These are phyloP conservation scores for Colletotrichum orbiculare DNA, from an alignment of 2,329 filamentous ascomycete species.

Conservation along the genomic window DNA sequence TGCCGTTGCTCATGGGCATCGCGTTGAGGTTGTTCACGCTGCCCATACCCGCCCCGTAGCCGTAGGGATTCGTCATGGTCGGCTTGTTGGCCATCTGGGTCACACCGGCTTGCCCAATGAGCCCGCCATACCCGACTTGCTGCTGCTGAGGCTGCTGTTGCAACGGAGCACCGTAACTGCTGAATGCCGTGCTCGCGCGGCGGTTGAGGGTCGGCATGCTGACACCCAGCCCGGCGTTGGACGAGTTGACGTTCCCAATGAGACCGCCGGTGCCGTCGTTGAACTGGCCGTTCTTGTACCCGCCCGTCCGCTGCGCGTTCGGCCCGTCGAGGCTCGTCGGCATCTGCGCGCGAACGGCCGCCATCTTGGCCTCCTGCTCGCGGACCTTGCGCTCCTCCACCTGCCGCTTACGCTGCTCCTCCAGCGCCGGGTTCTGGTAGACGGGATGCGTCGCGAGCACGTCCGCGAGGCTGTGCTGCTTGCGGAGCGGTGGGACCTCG, in stretches of 20 bases:
- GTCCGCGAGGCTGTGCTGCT: slow-evolving; percentile 68
- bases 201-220: slow-evolving; percentile 38
- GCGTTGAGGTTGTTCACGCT: slow-evolving; percentile 37
- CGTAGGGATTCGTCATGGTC: slow-evolving; percentile 18
- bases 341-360: slow-evolving; percentile 61
- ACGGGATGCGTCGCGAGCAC: slow-evolving; percentile 60
- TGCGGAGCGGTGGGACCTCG: slow-evolving; percentile 41
- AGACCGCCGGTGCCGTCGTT: slow-evolving; percentile 63
- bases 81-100: slow-evolving; percentile 24
- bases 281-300: slow-evolving; percentile 63
- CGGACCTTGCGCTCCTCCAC: slow-evolving; percentile 53
- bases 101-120: slow-evolving; percentile 26
- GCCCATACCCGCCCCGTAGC: slow-evolving; percentile 36
- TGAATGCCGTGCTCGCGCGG: slow-evolving; percentile 44
- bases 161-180: slow-evolving; percentile 42
- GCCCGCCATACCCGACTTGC: slow-evolving; percentile 36
- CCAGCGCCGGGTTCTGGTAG: slow-evolving; percentile 52
- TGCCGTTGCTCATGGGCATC: slow-evolving; percentile 42
- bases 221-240: slow-evolving; percentile 42
- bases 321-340: slow-evolving; percentile 52
- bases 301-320: slow-evolving; percentile 51
- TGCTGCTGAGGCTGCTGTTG: slow-evolving; percentile 15
- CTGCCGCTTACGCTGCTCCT: slow-evolving; percentile 52
- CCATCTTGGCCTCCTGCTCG: slow-evolving; percentile 61
- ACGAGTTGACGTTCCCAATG: slow-evolving; percentile 38